These are phyloP conservation scores for Quercus engelmannii DNA, from an alignment of 306 rosid genomes.

Conservation along the genomic window DNA sequence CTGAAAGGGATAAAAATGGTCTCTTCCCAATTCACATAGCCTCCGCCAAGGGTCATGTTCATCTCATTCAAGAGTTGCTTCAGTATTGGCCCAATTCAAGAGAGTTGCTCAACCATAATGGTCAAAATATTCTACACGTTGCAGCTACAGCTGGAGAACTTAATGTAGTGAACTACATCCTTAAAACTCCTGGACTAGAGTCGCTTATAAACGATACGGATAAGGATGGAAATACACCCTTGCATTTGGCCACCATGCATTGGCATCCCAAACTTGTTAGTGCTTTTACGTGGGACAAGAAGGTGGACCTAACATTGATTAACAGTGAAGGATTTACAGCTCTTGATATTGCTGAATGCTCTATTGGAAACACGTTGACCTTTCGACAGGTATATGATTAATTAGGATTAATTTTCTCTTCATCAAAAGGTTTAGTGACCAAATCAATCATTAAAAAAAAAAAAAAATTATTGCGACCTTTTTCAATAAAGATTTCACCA, in stretches of 20 bases:
- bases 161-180: slow-evolving; percentile 7
- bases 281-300: slow-evolving; percentile 4
- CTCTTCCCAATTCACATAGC: slow-evolving; percentile 4
- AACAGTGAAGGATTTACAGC: background rate
- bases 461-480: too few relatives aligned
- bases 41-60: too few relatives aligned
- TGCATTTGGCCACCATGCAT: slow-evolving; percentile 24
- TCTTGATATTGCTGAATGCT: background rate
- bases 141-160: slow-evolving; percentile 3
- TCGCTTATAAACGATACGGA: slow-evolving; percentile 26
- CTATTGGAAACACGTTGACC: too few relatives aligned
- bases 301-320: background rate
- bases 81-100: background rate
- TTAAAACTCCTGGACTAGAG: background rate
- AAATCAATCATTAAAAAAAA: too few relatives aligned
- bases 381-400: too few relatives aligned
- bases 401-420: too few relatives aligned
- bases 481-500: too few relatives aligned
- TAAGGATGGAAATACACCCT: slow-evolving; percentile 13
- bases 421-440: too few relatives aligned
- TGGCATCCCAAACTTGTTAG: background rate
- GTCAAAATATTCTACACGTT: too few relatives aligned
- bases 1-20: background rate
- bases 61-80: background rate
- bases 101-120: too few relatives aligned